Base-by-base conservation (phyloP, 1,284 basidiomycete genomes). In the Hypsizygus ulmarius region DNA sequence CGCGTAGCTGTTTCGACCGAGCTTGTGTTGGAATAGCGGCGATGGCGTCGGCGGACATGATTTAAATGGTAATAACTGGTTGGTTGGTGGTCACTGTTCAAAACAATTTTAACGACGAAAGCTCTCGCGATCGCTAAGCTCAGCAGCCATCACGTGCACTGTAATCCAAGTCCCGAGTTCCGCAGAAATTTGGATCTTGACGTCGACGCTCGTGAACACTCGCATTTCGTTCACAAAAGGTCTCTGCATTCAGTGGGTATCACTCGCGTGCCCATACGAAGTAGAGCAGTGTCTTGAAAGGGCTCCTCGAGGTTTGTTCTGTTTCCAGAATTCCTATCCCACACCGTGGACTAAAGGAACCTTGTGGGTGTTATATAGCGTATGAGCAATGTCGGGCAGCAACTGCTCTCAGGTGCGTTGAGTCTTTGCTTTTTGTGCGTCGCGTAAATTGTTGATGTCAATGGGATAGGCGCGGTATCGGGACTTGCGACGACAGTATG, bases 1-100 rank as follows among this genome's bases (percentile, higher is more conserved):
- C 93, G 53, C 95, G 81, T 14, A 96, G 80, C 50, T 87, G 78
- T 56, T 82, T 85, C 36, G 84, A 82, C 54, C 77, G 81, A 27
- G 82, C 77, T 48, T 81, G 76, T 1, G 71, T 56, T 6, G 85
- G 86, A 52, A 88, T 82, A 0, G 72, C 61, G 18, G 67, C 64
- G 19, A 52, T 45, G 19, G 52, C 44, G 47, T 49, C 45, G 18
- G 60, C 61, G 15, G 21, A 36, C 9, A 12, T 27, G 27, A 18
- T 34, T 3, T 1, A n/a, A 9, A 16, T 7, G 9, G n/a, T 29
- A 36, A 5, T 19, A n/a, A 18, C 1, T n/a, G 21, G 10, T n/a
- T 6, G 6, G 5, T 15, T 19, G 14, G 32, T 43, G 21, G 19
- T 25, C 21, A 7, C 21, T 25, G 21, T 25, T 25, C 21, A 25